phyloP scores from a whole-genome alignment of 441 rosid species.

The Mallotus japonicus region DNA sequence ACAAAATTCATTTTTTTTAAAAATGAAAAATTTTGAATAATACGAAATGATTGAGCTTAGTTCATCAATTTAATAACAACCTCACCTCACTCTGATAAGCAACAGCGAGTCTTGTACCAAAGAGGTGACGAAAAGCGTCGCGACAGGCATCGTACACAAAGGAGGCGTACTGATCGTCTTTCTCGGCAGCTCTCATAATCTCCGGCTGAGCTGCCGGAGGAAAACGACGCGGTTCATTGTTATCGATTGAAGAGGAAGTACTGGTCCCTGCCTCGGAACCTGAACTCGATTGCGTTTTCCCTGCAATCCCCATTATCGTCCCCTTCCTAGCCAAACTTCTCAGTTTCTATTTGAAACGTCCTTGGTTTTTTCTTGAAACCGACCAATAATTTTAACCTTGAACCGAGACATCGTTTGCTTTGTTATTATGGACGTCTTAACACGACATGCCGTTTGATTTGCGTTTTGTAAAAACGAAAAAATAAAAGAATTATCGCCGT shows the following conservation, averaged over 20 bases:
- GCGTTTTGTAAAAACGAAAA: neutral
- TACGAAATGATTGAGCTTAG: too few relatives aligned
- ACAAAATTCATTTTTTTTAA: neutral
- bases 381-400: too few relatives aligned
- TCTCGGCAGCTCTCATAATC: slow-evolving; percentile 97
- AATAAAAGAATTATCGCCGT: slow-evolving; percentile 36
- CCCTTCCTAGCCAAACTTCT: neutral
- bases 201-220: slow-evolving; percentile 90
- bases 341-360: neutral
- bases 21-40: too few relatives aligned
- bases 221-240: slow-evolving; percentile 47
- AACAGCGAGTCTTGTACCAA: slow-evolving; percentile 79
- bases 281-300: slow-evolving; percentile 26
- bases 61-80: slow-evolving; percentile 9
- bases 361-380: too few relatives aligned
- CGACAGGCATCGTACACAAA: slow-evolving; percentile 91
- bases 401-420: too few relatives aligned
- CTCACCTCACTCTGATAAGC: slow-evolving; percentile 85
- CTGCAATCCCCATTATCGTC: slow-evolving; percentile 29
- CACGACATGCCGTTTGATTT: too few relatives aligned
- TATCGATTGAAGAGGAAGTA: neutral
- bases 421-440: too few relatives aligned
- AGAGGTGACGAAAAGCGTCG: slow-evolving; percentile 82
- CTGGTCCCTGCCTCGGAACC: slow-evolving; percentile 16
- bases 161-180: slow-evolving; percentile 93